Evolutionary conservation across 2,329 filamentous ascomycete species (phyloP).

Genomic region (Xylaria multiplex): DNA sequence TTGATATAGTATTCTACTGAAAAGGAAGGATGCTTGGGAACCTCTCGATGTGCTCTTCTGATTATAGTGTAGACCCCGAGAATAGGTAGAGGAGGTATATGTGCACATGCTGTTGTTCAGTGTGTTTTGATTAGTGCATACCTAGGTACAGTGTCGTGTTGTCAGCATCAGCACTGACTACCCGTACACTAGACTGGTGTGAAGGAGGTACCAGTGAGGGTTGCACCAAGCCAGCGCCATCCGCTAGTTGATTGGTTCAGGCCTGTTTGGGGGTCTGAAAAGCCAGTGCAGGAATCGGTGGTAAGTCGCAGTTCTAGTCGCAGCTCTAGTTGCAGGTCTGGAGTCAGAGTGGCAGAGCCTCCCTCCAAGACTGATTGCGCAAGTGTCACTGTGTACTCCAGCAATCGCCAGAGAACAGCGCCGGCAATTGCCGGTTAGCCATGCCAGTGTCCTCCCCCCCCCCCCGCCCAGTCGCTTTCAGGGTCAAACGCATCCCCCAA

Average conservation of each 20-base stretch:
- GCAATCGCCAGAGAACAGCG: slow-evolving; percentile 42
- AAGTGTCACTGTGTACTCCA: slow-evolving; percentile 38
- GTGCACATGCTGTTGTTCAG: slow-evolving; percentile 19
- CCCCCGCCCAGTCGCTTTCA: slow-evolving; percentile 40
- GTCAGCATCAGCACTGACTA: slow-evolving; percentile 25
- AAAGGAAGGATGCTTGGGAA: no score
- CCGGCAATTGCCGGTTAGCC: slow-evolving; percentile 44
- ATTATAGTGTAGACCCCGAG: background rate
- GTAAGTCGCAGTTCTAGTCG: background rate
- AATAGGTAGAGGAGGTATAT: background rate
- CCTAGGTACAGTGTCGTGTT: slow-evolving; percentile 12
- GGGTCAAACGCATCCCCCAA: slow-evolving; percentile 48
- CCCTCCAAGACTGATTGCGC: slow-evolving; percentile 35
- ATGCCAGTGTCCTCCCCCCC: slow-evolving; percentile 26
- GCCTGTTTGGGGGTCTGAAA: slow-evolving; percentile 35
- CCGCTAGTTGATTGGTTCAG: slow-evolving; percentile 44
- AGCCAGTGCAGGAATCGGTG: slow-evolving; percentile 18
- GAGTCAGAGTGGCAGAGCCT: slow-evolving; percentile 9
- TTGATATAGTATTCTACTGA: background rate
- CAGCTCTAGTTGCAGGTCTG: slow-evolving; percentile 5
- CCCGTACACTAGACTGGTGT: no score
- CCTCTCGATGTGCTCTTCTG: background rate
- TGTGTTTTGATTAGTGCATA: slow-evolving; percentile 14
- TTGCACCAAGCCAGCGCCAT: slow-evolving; percentile 43
- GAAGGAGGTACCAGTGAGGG: slow-evolving; percentile 30